phyloP scores from a whole-genome alignment of 139 green algal species.

The Pleodorina starrii region DNA sequence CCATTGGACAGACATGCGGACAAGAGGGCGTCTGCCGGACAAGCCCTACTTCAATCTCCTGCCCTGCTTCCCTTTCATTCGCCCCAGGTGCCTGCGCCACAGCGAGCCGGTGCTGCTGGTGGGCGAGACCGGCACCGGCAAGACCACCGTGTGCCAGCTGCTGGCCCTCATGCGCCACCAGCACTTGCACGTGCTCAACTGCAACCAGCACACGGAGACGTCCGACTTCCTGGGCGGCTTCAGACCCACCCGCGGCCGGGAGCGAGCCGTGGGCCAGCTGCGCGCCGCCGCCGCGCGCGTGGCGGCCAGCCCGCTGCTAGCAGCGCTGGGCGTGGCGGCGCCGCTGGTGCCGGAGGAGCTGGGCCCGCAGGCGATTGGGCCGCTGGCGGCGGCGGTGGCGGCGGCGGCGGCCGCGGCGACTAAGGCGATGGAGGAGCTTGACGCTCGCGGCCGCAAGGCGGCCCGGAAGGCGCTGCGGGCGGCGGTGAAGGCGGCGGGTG shows the following conservation, averaged over 20 bases:
- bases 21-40: no score
- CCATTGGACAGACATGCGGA: no score
- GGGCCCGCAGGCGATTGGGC: conserved; percentile 16
- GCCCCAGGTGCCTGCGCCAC: conserved; percentile 81
- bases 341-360: conserved; percentile 50
- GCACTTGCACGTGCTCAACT: conserved; percentile 96
- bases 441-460: background rate
- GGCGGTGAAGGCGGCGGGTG: conserved; percentile 31
- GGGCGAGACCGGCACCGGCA: conserved; percentile 97
- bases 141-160: conserved; percentile 98
- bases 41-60: no score
- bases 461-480: conserved; percentile 16
- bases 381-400: conserved; percentile 28
- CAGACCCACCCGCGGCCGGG: conserved; percentile 71
- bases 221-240: conserved; percentile 98
- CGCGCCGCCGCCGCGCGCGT: conserved; percentile 27
- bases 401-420: conserved; percentile 18
- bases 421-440: conserved; percentile 19
- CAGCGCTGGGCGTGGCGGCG: background rate
- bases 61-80: no score
- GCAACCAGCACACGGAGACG: conserved; percentile 99
- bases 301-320: conserved; percentile 49
- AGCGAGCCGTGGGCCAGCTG: conserved; percentile 50
- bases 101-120: conserved; percentile 96
- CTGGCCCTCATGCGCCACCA: conserved; percentile 85